These are phyloP conservation scores for Lactarius pseudohatsudake DNA, from an alignment of 768 basidiomycete species.

Conservation along the genomic window DNA sequence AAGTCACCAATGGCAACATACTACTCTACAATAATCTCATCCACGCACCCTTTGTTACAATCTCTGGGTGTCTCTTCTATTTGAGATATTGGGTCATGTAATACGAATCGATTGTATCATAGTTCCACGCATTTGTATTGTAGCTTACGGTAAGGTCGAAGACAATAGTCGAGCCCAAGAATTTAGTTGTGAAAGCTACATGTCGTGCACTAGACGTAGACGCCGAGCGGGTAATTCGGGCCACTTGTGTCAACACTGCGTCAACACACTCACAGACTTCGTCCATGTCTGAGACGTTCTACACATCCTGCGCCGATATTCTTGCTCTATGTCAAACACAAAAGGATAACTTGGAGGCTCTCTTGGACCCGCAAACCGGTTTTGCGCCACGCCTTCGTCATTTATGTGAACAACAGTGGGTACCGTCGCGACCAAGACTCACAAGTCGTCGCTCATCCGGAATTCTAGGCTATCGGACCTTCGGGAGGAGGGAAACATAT, in stretches of 20 bases:
- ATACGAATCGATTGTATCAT: not conserved
- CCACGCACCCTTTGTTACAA: not conserved
- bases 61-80: not conserved
- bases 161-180: too few species aligned
- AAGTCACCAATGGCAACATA: not conserved
- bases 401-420: conserved; percentile 59
- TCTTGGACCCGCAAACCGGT: conserved; percentile 65
- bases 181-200: too few species aligned
- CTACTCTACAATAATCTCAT: conserved; percentile 7
- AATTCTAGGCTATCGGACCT: conserved; percentile 51
- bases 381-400: conserved; percentile 65
- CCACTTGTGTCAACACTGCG: not conserved
- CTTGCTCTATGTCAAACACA: conserved; percentile 55
- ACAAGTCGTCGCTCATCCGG: conserved; percentile 8
- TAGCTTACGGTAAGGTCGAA: not conserved
- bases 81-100: not conserved
- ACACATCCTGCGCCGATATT: conserved; percentile 66
- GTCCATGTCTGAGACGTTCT: conserved; percentile 54
- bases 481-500: conserved; percentile 44
- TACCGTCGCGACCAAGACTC: conserved; percentile 13
- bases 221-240: conserved; percentile 1
- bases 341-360: conserved; percentile 53
- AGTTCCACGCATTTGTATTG: not conserved
- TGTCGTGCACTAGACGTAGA: too few species aligned
- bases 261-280: not conserved